A percentile compares a stretch with the other conserved stretches of the same genome.
Evolutionary conservation across 345 rosid genomes (phyloP).

Genomic region (Populus ilicifolia): DNA sequence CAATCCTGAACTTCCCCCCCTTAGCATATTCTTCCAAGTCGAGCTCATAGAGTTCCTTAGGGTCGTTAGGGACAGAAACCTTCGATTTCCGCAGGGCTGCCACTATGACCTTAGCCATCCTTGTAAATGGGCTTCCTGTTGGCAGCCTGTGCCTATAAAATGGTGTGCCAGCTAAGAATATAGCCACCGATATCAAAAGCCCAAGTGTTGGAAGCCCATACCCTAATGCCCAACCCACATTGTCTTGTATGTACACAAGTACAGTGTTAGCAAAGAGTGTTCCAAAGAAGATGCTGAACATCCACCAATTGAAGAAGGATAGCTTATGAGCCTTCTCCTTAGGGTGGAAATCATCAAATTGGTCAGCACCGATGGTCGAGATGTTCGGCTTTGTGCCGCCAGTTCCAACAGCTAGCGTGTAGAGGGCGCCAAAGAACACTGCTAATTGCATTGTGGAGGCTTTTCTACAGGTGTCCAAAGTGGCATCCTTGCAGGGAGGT

Average conservation of each 20-base stretch:
- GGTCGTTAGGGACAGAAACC: slow-evolving; percentile 39
- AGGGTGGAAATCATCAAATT: slow-evolving; percentile 74
- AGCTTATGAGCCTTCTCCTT: slow-evolving; percentile 71
- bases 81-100: slow-evolving; percentile 63
- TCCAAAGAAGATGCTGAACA: slow-evolving; percentile 88
- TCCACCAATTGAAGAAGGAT: slow-evolving; percentile 99
- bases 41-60: slow-evolving; percentile 50
- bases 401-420: slow-evolving; percentile 67
- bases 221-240: slow-evolving; percentile 80
- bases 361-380: slow-evolving; percentile 89
- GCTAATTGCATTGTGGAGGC: slow-evolving; percentile 59
- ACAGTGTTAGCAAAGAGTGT: slow-evolving; percentile 76
- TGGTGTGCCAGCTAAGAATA: slow-evolving; percentile 69
- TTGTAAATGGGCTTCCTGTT: slow-evolving; percentile 64
- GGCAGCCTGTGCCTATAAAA: slow-evolving; percentile 72
- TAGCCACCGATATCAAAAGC: slow-evolving; percentile 43
- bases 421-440: slow-evolving; percentile 67
- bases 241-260: slow-evolving; percentile 85
- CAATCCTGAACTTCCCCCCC: slow-evolving; percentile 56
- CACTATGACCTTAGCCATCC: slow-evolving; percentile 70
- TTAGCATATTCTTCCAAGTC: slow-evolving; percentile 46
- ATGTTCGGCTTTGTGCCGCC: slow-evolving; percentile 96
- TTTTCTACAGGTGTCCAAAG: slow-evolving; percentile 41
- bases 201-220: slow-evolving; percentile 79
- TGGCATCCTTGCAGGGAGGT: slow-evolving; percentile 40